Conservation (phyloP, 2,329 filamentous ascomycete species). For the Colletotrichum acutatum region DNA sequence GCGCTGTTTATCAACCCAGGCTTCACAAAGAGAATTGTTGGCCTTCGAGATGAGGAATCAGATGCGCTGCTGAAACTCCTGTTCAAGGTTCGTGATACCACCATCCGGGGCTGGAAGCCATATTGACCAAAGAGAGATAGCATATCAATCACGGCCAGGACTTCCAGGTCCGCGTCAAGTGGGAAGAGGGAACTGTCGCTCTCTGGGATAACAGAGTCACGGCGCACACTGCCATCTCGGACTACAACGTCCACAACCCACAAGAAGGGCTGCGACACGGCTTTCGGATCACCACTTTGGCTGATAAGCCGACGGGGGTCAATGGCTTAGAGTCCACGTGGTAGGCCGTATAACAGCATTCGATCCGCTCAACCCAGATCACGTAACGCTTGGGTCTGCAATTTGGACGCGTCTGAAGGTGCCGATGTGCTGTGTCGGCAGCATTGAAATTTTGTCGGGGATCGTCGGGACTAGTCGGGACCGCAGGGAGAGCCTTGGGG, state of each 20-base stretch:
- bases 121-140: constrained; percentile 22
- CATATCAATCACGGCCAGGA: constrained; percentile 68
- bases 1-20: constrained; percentile 43
- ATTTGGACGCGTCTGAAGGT: constrained; percentile 5
- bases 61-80: constrained; percentile 80
- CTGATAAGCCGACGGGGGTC: constrained; percentile 50
- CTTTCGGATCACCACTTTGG: constrained; percentile 53
- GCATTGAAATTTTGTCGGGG: neutral
- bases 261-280: constrained; percentile 54
- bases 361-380: constrained; percentile 3
- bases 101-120: neutral
- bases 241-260: constrained; percentile 53
- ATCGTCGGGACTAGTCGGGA: neutral
- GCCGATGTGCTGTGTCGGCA: neutral
- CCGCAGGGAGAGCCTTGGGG: neutral
- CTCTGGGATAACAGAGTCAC: constrained; percentile 75
- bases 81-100: constrained; percentile 52
- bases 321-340: constrained; percentile 50
- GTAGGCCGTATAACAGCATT: constrained; percentile 36
- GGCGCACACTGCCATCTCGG: constrained; percentile 55
- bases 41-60: constrained; percentile 87
- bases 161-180: constrained; percentile 74
- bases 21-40: constrained; percentile 81
- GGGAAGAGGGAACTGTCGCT: constrained; percentile 72
- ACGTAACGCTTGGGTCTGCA: neutral